Conservation (phyloP, 202 grass and related monocot genomes). For the Zizania palustris region DNA sequence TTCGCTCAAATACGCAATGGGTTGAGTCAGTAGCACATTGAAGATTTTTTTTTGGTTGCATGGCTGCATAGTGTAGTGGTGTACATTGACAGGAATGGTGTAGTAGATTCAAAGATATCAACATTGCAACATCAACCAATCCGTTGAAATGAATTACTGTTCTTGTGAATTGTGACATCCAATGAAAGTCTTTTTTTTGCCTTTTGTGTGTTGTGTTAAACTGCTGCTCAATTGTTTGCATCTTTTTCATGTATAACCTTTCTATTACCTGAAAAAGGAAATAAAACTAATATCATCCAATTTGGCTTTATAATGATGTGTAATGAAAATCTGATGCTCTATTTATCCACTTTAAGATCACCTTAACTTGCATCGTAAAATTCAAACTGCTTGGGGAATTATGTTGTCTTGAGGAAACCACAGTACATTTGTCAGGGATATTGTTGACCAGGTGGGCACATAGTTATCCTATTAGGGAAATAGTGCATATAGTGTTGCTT, state of each 20-base stretch:
- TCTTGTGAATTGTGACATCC: not conserved
- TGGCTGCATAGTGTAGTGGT: conserved; percentile 37
- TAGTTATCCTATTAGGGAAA: not conserved
- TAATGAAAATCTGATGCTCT: conserved; percentile 1
- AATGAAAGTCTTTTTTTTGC: conserved; percentile 28
- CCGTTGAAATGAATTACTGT: conserved; percentile 41
- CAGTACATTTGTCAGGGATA: not conserved
- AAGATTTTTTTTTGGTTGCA: conserved; percentile 17
- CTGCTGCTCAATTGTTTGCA: conserved; percentile 14
- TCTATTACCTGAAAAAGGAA: conserved; percentile 13
- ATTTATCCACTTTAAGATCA: conserved; percentile 10
- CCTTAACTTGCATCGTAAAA: conserved; percentile 4
- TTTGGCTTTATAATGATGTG: conserved; percentile 14
- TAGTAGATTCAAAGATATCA: conserved; percentile 23
- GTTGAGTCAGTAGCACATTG: conserved; percentile 33
- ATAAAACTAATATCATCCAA: not conserved
- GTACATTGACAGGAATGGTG: conserved; percentile 40
- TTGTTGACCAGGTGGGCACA: conserved; percentile 10
- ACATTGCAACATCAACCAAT: conserved; percentile 9
- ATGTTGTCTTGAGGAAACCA: conserved; percentile 15
- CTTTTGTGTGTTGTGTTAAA: conserved; percentile 19
- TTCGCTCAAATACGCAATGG: conserved; percentile 80
- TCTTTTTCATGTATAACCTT: conserved; percentile 44
- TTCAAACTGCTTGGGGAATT: conserved; percentile 3
- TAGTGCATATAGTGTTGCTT: not conserved